These are phyloP conservation scores for Nyctanthes arbortristis DNA, from an alignment of 257 asterid genomes.

Conservation along the genomic window DNA sequence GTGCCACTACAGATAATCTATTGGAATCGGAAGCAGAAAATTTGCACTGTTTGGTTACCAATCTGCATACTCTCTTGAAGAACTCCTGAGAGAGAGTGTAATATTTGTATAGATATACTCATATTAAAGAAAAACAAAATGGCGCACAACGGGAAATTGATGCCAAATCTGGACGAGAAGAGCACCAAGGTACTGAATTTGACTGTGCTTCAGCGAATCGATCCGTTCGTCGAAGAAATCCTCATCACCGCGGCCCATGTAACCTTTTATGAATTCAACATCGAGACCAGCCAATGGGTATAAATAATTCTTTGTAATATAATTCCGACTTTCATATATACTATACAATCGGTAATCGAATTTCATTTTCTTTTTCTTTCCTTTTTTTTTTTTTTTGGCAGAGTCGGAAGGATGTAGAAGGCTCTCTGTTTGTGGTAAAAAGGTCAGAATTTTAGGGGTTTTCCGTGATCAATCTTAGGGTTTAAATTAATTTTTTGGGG, in stretches of 20 bases:
- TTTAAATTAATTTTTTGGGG: constrained; percentile 22
- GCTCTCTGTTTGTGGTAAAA: constrained; percentile 84
- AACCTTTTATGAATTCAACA: constrained; percentile 62
- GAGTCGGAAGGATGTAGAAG: constrained; percentile 94
- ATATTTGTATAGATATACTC: too few species aligned
- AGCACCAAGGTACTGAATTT: constrained; percentile 70
- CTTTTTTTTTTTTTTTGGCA: too few species aligned
- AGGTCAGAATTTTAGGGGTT: constrained; percentile 46
- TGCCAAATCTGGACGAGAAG: constrained; percentile 75
- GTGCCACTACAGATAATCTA: too few species aligned
- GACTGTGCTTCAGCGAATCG: constrained; percentile 84
- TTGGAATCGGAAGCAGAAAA: too few species aligned
- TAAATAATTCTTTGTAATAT: too few species aligned
- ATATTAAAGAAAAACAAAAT: too few species aligned
- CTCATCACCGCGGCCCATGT: constrained; percentile 82
- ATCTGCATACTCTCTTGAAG: too few species aligned
- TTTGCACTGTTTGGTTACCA: too few species aligned
- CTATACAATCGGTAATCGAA: too few species aligned
- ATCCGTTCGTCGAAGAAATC: constrained; percentile 77
- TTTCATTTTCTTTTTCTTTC: too few species aligned
- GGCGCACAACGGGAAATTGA: constrained; percentile 59
- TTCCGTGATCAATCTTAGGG: constrained; percentile 6
- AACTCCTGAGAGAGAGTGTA: too few species aligned
- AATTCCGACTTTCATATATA: too few species aligned
- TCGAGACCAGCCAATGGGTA: constrained; percentile 81